phyloP scores from a whole-genome alignment of 2,329 filamentous ascomycete species.

The Ceratocystis cubensis region DNA sequence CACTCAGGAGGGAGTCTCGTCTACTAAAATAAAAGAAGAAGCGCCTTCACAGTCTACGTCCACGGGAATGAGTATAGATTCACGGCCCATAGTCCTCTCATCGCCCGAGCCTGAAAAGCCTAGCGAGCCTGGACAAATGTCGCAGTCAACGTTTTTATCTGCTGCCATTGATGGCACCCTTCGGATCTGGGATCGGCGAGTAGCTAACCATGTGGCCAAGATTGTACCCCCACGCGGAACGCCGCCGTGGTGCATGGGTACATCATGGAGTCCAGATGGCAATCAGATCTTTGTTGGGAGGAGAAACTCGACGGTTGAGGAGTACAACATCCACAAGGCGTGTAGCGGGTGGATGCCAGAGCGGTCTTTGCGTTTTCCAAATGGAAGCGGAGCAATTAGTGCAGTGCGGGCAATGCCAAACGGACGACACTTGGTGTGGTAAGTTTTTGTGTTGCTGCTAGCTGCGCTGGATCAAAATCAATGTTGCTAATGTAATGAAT shows the following conservation, averaged over 20 bases:
- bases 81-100: constrained; percentile 14
- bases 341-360: constrained; percentile 55
- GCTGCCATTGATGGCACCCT: constrained; percentile 78
- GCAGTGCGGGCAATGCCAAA: constrained; percentile 86
- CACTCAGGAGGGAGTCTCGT: neutral
- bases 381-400: constrained; percentile 79
- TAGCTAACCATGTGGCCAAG: constrained; percentile 62
- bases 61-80: neutral
- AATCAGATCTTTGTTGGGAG: constrained; percentile 90
- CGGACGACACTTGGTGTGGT: constrained; percentile 76
- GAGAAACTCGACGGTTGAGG: constrained; percentile 84
- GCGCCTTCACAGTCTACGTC: neutral
- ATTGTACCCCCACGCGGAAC: constrained; percentile 62
- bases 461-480: too few relatives aligned
- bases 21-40: constrained; percentile 20
- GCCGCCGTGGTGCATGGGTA: constrained; percentile 95
- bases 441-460: constrained; percentile 21
- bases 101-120: constrained; percentile 29
- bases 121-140: constrained; percentile 46
- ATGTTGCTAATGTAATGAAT: too few relatives aligned
- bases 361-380: constrained; percentile 73
- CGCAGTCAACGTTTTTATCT: constrained; percentile 72
- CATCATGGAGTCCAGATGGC: constrained; percentile 90
- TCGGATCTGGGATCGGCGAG: constrained; percentile 83
- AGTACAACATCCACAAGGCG: constrained; percentile 75